phyloP scores from a whole-genome alignment of 768 basidiomycete species.

The Tulasnella sp. region DNA sequence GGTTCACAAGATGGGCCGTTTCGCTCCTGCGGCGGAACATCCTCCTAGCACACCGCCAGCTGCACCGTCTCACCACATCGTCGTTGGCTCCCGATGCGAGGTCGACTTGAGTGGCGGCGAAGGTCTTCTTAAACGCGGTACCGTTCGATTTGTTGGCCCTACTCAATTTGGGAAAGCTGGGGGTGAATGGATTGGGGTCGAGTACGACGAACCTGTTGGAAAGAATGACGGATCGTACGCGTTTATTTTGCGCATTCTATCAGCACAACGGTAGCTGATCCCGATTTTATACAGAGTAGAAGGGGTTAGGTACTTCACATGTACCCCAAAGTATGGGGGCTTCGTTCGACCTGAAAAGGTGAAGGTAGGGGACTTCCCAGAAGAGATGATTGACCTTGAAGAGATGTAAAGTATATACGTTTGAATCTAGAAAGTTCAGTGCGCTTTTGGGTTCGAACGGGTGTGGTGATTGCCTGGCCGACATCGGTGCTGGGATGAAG shows the following conservation, averaged over 20 bases:
- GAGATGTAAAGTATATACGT: conserved; percentile 7
- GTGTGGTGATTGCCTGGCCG: neutral
- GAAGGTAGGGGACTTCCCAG: conserved; percentile 65
- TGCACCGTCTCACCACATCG: conserved; percentile 33
- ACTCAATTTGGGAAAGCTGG: conserved; percentile 59
- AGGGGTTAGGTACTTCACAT: conserved; percentile 77
- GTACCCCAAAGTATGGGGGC: conserved; percentile 62
- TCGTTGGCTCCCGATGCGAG: conserved; percentile 68
- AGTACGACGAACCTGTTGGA: conserved; percentile 91
- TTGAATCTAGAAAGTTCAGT: neutral
- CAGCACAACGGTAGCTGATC: neutral
- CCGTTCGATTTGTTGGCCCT: conserved; percentile 71
- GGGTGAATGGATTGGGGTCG: conserved; percentile 78
- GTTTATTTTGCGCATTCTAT: neutral
- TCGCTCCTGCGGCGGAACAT: conserved; percentile 37
- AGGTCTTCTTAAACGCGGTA: conserved; percentile 66
- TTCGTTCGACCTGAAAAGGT: conserved; percentile 82
- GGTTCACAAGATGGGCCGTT: conserved; percentile 76
- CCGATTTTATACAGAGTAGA: conserved; percentile 45
- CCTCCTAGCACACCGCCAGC: conserved; percentile 23
- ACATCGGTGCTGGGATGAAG: neutral
- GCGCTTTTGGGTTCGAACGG: neutral
- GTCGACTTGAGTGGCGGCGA: conserved; percentile 39
- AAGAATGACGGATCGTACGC: conserved; percentile 91
- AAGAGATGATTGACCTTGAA: neutral